Evolutionary conservation across 805 yeast genomes (phyloP).

Genomic region (Wickerhamiella domercqiae): DNA sequence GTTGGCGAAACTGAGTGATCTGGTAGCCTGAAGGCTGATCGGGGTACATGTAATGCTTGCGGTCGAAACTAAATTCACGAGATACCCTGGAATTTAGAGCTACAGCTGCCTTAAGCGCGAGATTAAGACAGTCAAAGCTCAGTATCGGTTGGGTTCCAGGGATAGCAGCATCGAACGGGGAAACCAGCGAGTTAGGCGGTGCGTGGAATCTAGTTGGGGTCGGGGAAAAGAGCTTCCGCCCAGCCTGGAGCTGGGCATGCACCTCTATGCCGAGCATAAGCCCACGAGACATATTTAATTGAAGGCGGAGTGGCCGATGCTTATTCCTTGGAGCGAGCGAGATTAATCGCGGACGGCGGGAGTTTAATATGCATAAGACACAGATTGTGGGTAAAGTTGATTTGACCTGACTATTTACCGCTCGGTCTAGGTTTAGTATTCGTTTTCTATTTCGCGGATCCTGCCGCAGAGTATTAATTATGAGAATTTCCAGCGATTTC

Average conservation of each 20-base stretch:
- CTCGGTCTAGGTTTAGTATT: not conserved
- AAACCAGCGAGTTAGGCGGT: conserved; percentile 51
- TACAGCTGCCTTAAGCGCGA: conserved; percentile 57
- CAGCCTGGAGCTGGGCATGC: conserved; percentile 74
- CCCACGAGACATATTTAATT: conserved; percentile 6
- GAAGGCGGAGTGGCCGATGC: too few relatives aligned
- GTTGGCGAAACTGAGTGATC: conserved; percentile 75
- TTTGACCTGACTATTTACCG: too few relatives aligned
- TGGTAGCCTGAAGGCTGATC: conserved; percentile 96
- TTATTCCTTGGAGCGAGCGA: too few relatives aligned
- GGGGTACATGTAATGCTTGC: conserved; percentile 91
- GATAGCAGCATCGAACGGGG: conserved; percentile 68
- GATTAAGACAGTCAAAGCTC: conserved; percentile 55
- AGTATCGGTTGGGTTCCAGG: conserved; percentile 88
- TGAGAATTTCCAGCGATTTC: conserved; percentile 95
- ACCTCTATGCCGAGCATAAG: conserved; percentile 84
- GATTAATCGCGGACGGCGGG: too few relatives aligned
- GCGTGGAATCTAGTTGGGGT: conserved; percentile 24
- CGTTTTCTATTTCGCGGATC: not conserved
- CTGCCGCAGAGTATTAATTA: conserved; percentile 19
- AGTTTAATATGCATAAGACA: too few relatives aligned
- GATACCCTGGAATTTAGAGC: conserved; percentile 51
- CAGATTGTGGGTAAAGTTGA: not conserved
- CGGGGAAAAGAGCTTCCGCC: conserved; percentile 59
- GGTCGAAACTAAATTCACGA: conserved; percentile 52